Evolutionary conservation across 352 stramenopile species (phyloP).

Genomic region (Pythium apleroticum): DNA sequence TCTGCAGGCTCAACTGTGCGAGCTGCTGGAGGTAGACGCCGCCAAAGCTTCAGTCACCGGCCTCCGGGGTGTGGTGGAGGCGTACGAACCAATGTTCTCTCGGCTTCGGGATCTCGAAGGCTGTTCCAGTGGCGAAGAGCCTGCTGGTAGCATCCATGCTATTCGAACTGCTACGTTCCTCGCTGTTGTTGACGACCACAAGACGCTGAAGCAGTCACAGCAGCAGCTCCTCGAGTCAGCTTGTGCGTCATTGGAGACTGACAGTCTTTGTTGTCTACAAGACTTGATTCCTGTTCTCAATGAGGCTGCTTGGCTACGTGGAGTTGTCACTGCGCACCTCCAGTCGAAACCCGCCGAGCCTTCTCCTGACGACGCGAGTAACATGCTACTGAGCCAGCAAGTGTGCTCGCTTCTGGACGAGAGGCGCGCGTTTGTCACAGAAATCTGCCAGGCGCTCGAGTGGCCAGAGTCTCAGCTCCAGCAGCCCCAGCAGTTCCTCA

Average conservation of each 20-base stretch:
- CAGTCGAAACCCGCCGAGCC: neutral
- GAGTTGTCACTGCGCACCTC: neutral
- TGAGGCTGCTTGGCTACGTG: conserved; percentile 11
- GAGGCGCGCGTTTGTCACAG: conserved; percentile 7
- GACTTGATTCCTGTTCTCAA: conserved; percentile 11
- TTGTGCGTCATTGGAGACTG: neutral
- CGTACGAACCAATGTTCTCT: conserved; percentile 7
- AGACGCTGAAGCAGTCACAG: neutral
- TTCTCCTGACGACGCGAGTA: neutral
- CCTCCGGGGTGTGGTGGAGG: neutral
- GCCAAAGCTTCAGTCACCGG: neutral
- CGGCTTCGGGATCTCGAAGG: neutral
- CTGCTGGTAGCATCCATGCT: neutral
- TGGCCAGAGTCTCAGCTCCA: conserved; percentile 2
- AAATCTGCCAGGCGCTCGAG: conserved; percentile 5
- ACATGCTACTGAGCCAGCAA: conserved; percentile 6
- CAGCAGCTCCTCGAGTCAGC: conserved; percentile 4
- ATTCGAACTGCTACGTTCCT: neutral
- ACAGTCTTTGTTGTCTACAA: neutral
- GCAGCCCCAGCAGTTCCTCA: conserved; percentile 4
- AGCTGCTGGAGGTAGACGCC: neutral
- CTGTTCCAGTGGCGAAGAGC: neutral
- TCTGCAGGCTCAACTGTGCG: neutral
- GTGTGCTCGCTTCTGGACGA: conserved; percentile 12
- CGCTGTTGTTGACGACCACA: conserved; percentile 1